Base-by-base conservation (phyloP, 345 rosid genomes). In the Euphorbia tirucalli region DNA sequence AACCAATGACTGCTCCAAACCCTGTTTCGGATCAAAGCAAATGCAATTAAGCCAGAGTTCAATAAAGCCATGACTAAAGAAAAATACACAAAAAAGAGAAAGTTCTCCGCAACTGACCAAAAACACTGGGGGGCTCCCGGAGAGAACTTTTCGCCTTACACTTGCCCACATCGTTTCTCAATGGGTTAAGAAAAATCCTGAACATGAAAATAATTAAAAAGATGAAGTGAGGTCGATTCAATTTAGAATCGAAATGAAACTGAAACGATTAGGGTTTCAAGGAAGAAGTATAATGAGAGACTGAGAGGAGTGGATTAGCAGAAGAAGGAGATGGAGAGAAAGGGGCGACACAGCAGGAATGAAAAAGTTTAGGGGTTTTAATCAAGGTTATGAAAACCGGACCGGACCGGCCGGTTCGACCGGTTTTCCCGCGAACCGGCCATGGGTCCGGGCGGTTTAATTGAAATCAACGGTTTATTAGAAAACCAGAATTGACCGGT, bases 161-260 rank as follows among this genome's bases (percentile, higher is more conserved):
- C 65, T 68, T 14, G 78, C 78, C 85, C 78, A 82, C 78, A 78
- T 82, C 41, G 18, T 70, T 72, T 61, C 61, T 52, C 22, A 37
- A 2, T 30, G 35, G 43, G 27, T 64, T 22, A 43, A 64, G 32
- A 41, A 24, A 13, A 64, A 64, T n/a, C 31, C 32, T 41, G 32
- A 41, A 21, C 13, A 5, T 22, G 30, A 27, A 46, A 46, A 25
- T 44, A 22, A 65, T 65, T 65, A 44, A 41, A 41, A 43, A 43
- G 52, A 10, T 41, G n/a, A 25, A 64, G 2, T 5, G 24, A 14
- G n/a, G n/a, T 46, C 7, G 15, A 22, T 35, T 32, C 64, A 60
- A 31, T 60, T 60, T 15, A 16, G 19, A 16, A 16, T 16, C 13
- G n/a, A n/a, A n/a, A n/a, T n/a, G n/a, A n/a, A n/a, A n/a, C n/a